phyloP scores from a whole-genome alignment of 306 rosid species.

The Datisca glomerata region DNA sequence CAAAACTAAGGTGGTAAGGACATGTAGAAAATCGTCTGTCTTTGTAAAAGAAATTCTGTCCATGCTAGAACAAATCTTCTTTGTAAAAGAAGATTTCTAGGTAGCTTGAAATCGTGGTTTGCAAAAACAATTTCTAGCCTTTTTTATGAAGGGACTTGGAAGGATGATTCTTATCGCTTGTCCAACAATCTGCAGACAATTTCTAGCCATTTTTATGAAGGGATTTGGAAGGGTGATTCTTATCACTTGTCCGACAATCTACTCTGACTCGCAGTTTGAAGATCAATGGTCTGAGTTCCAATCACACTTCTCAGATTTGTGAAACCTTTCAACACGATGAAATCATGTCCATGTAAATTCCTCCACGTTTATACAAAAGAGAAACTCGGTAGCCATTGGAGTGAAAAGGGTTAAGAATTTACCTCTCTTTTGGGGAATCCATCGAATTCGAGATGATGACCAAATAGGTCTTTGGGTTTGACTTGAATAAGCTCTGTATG shows the following conservation, averaged over 20 bases:
- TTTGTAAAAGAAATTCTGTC: no score
- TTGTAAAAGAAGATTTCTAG: no score
- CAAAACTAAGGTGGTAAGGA: no score
- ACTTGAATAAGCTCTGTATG: constrained; percentile 63
- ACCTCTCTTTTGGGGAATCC: constrained; percentile 42
- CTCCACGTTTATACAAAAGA: constrained; percentile 67
- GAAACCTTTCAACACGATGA: constrained; percentile 55
- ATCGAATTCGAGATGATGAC: constrained; percentile 57
- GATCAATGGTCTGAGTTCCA: constrained; percentile 74
- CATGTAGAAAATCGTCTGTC: no score
- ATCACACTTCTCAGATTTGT: constrained; percentile 55
- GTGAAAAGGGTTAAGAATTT: constrained; percentile 36
- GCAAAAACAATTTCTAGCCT: no score
- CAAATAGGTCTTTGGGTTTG: constrained; percentile 58
- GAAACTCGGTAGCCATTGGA: constrained; percentile 32
- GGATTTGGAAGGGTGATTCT: constrained; percentile 70
- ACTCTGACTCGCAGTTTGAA: constrained; percentile 54
- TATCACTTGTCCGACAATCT: constrained; percentile 80
- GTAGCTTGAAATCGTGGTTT: no score
- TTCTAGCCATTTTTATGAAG: no score
- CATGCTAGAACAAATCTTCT: no score
- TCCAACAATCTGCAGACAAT: constrained; percentile 72
- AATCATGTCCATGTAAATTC: constrained; percentile 60
- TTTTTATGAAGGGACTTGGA: no score
- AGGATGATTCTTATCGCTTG: constrained; percentile 75